Evolutionary conservation across 164 flowering plant genomes (phyloP).

Genomic region (Tetracentron sinense): DNA sequence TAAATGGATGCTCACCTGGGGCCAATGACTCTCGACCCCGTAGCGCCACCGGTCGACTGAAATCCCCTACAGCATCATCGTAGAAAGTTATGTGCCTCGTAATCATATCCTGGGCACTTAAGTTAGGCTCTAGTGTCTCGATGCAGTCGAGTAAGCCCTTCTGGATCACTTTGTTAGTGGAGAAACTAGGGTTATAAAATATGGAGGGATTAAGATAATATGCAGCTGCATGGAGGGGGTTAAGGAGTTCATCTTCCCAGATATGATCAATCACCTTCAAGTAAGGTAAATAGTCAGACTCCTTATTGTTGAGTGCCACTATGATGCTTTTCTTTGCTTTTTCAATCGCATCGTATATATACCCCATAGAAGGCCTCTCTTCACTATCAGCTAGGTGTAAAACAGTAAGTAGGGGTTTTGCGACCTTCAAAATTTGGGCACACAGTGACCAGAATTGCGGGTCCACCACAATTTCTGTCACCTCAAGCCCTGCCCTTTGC

Average conservation of each 20-base stretch:
- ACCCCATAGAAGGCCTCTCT: slow-evolving; percentile 42
- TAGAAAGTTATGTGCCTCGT: slow-evolving; percentile 32
- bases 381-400: slow-evolving; percentile 33
- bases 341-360: slow-evolving; percentile 44
- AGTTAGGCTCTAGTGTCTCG: slow-evolving; percentile 36
- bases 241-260: slow-evolving; percentile 34
- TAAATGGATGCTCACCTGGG: slow-evolving; percentile 28
- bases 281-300: slow-evolving; percentile 24
- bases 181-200: slow-evolving; percentile 29
- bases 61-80: slow-evolving; percentile 41
- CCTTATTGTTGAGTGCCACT: slow-evolving; percentile 24
- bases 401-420: slow-evolving; percentile 35
- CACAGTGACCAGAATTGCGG: slow-evolving; percentile 34
- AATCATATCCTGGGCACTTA: slow-evolving; percentile 34
- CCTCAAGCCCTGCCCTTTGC: slow-evolving; percentile 27
- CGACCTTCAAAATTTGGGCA: slow-evolving; percentile 21
- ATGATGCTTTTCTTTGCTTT: slow-evolving; percentile 34
- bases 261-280: slow-evolving; percentile 33
- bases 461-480: slow-evolving; percentile 27
- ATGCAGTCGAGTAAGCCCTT: slow-evolving; percentile 46
- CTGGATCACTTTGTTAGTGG: slow-evolving; percentile 27
- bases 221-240: slow-evolving; percentile 47
- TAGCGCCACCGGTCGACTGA: slow-evolving; percentile 38
- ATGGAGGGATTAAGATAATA: slow-evolving; percentile 40
- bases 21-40: slow-evolving; percentile 34